Base-by-base conservation (phyloP, 768 basidiomycete genomes). In the Mycena belliarum region DNA sequence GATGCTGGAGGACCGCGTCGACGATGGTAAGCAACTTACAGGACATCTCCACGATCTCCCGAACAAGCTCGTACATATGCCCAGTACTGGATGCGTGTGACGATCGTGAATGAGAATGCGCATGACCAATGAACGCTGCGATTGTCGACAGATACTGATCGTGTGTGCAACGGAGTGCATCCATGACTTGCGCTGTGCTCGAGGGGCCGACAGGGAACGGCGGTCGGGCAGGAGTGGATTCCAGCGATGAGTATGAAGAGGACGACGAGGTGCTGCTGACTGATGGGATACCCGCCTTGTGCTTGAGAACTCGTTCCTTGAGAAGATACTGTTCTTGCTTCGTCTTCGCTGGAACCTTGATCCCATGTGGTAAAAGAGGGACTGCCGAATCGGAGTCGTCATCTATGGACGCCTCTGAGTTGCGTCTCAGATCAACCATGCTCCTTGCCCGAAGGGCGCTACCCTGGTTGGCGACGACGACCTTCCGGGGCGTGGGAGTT, bases 81-180 rank as follows among this genome's bases (percentile, higher is more conserved):
- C 93, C 95, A 16, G 94, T 95, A 59, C 89, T 93, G 6, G 93
- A 92, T 0, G 96, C 93, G 72, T 98, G 95, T 26, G 92, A 92
- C 38, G 84, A 79, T 43, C 92, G 87, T 21, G 91, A 88, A 77
- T 98, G 92, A 16, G 92, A 91, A 66, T 98, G 96, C 1, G 94
- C 91, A 69, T 98, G 95, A 1, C 95, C 96, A 65, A 99, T 97
- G 71, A 99, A 95, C 7, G 95, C 96, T 21, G 97, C 95, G 68
- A 97, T 93, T 20, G 93, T 91, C 6, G 93, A 96, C 12, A 98
- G 79, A 66, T 95, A 90, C 47, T 89, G 84, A 68, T 97, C 95
- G 69, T 97, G 94, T 15, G 91, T 91, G 60, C 78, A 73, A n/a
- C 89, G 85, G 43, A 97, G 79, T 8, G 88, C 85, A 56, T 88